Evolutionary conservation across 768 basidiomycete genomes (phyloP).

Genomic region (Cystobasidium ongulense): DNA sequence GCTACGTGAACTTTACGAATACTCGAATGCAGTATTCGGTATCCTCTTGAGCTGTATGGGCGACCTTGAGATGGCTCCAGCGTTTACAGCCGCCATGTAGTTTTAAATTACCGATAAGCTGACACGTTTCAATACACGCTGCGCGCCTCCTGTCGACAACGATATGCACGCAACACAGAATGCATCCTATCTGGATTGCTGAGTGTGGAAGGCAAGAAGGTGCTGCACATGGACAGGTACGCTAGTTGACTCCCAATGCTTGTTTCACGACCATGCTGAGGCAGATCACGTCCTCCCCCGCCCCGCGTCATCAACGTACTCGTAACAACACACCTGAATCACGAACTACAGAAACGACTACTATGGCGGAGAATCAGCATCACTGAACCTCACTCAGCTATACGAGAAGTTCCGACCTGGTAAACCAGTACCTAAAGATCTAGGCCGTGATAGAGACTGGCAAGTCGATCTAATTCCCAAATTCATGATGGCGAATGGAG

Average conservation of each 20-base stretch:
- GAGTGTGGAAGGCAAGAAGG: constrained; percentile 99
- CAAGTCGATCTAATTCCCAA: constrained; percentile 97
- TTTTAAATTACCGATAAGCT: too few relatives aligned
- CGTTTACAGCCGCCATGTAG: too few relatives aligned
- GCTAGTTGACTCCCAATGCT: background rate
- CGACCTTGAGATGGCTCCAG: too few relatives aligned
- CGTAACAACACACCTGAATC: background rate
- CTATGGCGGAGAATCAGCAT: constrained; percentile 94
- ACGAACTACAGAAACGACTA: constrained; percentile 66
- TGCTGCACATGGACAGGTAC: constrained; percentile 85
- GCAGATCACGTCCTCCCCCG: background rate
- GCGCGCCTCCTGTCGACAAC: background rate
- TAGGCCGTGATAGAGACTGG: constrained; percentile 91
- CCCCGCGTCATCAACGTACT: background rate
- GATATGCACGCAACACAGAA: constrained; percentile 48
- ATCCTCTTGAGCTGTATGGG: too few relatives aligned
- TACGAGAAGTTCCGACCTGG: constrained; percentile 87
- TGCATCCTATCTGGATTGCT: constrained; percentile 95
- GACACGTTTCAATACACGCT: background rate
- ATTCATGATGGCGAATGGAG: constrained; percentile 97
- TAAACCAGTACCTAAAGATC: constrained; percentile 65
- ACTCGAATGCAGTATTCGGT: too few relatives aligned
- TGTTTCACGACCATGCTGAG: background rate
- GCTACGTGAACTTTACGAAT: background rate
- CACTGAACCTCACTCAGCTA: constrained; percentile 94